Conservation (phyloP, 1,284 basidiomycete genomes). For the Stygiomarasmius scandens region DNA sequence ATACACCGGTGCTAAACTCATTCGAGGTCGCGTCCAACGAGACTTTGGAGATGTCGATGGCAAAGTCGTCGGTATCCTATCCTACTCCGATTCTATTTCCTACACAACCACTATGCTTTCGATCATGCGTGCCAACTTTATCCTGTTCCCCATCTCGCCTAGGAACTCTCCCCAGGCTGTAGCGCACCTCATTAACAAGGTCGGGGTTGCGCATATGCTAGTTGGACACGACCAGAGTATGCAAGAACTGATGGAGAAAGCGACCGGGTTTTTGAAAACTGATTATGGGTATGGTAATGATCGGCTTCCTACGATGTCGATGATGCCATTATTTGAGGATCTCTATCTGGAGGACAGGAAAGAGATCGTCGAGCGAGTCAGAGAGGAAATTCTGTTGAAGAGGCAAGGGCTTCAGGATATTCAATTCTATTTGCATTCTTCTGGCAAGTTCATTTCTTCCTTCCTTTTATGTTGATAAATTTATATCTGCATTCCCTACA, state of each 20-base stretch:
- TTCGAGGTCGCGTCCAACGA: not conserved
- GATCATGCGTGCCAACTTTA: not conserved
- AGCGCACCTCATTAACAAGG: slow-evolving; percentile 1
- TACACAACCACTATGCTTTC: slow-evolving; percentile 9
- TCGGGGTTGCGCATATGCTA: slow-evolving; percentile 8
- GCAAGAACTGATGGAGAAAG: slow-evolving; percentile 1
- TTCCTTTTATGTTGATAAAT: slow-evolving; percentile 5
- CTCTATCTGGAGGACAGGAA: not conserved
- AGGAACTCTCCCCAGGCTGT: slow-evolving; percentile 4
- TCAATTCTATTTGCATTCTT: slow-evolving; percentile 27
- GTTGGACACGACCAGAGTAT: slow-evolving; percentile 10
- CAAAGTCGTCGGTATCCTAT: slow-evolving; percentile 4
- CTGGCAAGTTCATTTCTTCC: slow-evolving; percentile 18
- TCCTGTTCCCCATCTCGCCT: slow-evolving; percentile 37
- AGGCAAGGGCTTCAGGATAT: not conserved
- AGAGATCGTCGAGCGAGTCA: too few species aligned
- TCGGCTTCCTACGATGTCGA: not conserved
- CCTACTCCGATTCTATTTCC: not conserved
- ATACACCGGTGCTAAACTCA: slow-evolving; percentile 3
- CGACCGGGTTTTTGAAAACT: not conserved
- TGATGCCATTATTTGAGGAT: not conserved
- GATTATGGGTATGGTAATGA: not conserved
- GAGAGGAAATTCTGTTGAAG: not conserved
- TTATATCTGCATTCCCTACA: not conserved
- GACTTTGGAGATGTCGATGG: not conserved